Base-by-base conservation (phyloP, 345 rosid species). In the Boechera stricta region DNA sequence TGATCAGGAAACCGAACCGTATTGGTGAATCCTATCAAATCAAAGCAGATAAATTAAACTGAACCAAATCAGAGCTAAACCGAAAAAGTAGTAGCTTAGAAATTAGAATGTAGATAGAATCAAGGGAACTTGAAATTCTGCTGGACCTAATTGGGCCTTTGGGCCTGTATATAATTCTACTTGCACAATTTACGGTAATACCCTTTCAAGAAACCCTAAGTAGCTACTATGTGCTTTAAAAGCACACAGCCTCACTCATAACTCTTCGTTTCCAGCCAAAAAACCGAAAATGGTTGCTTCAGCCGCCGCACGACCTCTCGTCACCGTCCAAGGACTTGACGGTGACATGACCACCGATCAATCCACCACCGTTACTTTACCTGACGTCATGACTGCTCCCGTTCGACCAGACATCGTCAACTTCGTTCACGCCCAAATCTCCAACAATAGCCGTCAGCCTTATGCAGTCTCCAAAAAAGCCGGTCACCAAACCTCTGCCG, bases 401-500 rank as follows among this genome's bases (percentile, higher is more conserved):
- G 84, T 94, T 55, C 83, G 97, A 0, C 97, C 98, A 1, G 98
- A 94, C 56, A 75, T 91, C 63, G 98, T 94, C 57, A 85, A 39
- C 54, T 86, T 79, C 54, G 94, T 89, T 7, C 98, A 91, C 82
- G 60, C 84, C 11, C 80, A 89, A 38, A 87, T 91, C 49, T 91
- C 97, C 31, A 91, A 90, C 63, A 94, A 94, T 79, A 79, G 86
- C 67, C 91, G 98, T 5, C 97, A 90, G 72, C 97, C 98, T 10
- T 94, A 94, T 66, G 97, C 98, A 7, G 98, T 94, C 55, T 94
- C 96, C 56, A 87, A 82, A 72, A 32, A 33, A 0, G 97, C 97
- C 33, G 98, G 98, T 29, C 97, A 94, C 82, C 98, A 94, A 69
- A 94, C 98, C 47, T 94, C 97, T 1, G 99, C 99, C 29, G 98